Percentiles rank a stretch among this genome's conserved stretches.
phyloP scores from a whole-genome alignment of 345 rosid species.

The Aquilaria malaccensis region DNA sequence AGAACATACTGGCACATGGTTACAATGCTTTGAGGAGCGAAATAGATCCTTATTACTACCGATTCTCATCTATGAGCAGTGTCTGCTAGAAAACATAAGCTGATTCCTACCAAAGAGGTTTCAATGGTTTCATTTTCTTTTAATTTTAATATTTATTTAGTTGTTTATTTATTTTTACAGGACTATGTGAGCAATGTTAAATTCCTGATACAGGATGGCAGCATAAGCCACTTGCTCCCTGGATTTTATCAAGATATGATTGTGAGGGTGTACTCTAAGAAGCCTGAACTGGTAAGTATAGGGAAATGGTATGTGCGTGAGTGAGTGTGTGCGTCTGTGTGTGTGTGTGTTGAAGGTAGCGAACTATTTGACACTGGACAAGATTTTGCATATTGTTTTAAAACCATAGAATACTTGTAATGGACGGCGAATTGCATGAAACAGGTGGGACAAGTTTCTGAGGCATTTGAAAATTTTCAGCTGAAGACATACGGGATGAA shows the following conservation, averaged over 20 bases:
- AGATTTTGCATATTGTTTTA: not conserved
- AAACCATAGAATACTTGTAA: not conserved
- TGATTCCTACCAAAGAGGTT: not conserved
- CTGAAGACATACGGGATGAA: slow-evolving; percentile 20
- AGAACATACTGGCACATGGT: not conserved
- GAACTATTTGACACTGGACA: not conserved
- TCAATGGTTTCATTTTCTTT: not conserved
- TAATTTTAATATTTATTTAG: not conserved
- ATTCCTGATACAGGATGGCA: slow-evolving; percentile 23
- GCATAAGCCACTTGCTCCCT: slow-evolving; percentile 46
- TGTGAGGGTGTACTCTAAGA: slow-evolving; percentile 52
- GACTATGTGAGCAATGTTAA: slow-evolving; percentile 29
- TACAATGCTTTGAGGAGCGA: no score
- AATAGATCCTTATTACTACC: no score
- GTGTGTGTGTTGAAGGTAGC: not conserved
- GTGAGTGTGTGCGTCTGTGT: not conserved
- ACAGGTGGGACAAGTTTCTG: slow-evolving; percentile 39
- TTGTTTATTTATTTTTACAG: slow-evolving; percentile 20
- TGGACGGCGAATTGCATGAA: not conserved
- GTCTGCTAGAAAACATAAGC: not conserved
- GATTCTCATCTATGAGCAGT: no score
- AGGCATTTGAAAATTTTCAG: slow-evolving; percentile 44
- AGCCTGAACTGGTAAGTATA: slow-evolving; percentile 40
- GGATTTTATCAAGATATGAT: slow-evolving; percentile 34
- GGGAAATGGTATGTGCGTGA: not conserved